Percentiles rank a stretch among this genome's conserved stretches.
Conservation (phyloP, 352 stramenopile species). For the Phytophthora europaea region DNA sequence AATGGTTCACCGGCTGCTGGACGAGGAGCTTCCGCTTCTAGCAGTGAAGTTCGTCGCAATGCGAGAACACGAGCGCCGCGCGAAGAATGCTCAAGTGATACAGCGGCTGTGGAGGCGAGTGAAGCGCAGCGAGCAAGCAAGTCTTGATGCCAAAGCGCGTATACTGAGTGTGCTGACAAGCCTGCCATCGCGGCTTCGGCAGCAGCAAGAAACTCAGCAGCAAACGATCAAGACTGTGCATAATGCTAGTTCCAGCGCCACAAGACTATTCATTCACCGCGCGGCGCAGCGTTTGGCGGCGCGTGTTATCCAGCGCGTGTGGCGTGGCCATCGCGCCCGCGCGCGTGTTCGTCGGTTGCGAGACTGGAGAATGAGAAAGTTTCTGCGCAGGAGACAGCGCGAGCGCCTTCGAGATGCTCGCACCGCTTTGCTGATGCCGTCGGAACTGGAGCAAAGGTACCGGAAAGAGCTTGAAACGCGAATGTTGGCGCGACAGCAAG, state of each 20-base stretch:
- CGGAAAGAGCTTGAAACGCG: slow-evolving; percentile 34
- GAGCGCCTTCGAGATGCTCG: slow-evolving; percentile 46
- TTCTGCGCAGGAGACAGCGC: slow-evolving; percentile 38
- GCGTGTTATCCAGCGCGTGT: slow-evolving; percentile 62
- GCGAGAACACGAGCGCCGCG: slow-evolving; percentile 13
- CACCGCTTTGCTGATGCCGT: slow-evolving; percentile 42
- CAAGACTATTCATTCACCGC: slow-evolving; percentile 17
- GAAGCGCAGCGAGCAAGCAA: slow-evolving; percentile 17
- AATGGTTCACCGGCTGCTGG: slow-evolving; percentile 12
- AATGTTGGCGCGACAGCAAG: slow-evolving; percentile 41
- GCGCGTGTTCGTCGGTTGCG: slow-evolving; percentile 34
- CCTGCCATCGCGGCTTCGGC: slow-evolving; percentile 27
- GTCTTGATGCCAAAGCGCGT: slow-evolving; percentile 32
- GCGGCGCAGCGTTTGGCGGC: slow-evolving; percentile 40
- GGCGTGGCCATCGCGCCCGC: slow-evolving; percentile 57
- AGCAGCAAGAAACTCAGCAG: slow-evolving; percentile 20
- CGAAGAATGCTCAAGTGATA: slow-evolving; percentile 20
- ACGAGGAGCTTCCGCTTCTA: slow-evolving; percentile 6
- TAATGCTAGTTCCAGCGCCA: slow-evolving; percentile 16
- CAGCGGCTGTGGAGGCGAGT: slow-evolving; percentile 39
- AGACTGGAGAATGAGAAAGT: slow-evolving; percentile 33
- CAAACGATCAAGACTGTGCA: slow-evolving; percentile 9
- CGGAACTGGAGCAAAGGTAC: slow-evolving; percentile 22
- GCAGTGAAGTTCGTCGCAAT: slow-evolving; percentile 11
- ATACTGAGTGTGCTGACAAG: slow-evolving; percentile 37